Conservation (phyloP, 352 stramenopile species). For the Pythium brachiatum region DNA sequence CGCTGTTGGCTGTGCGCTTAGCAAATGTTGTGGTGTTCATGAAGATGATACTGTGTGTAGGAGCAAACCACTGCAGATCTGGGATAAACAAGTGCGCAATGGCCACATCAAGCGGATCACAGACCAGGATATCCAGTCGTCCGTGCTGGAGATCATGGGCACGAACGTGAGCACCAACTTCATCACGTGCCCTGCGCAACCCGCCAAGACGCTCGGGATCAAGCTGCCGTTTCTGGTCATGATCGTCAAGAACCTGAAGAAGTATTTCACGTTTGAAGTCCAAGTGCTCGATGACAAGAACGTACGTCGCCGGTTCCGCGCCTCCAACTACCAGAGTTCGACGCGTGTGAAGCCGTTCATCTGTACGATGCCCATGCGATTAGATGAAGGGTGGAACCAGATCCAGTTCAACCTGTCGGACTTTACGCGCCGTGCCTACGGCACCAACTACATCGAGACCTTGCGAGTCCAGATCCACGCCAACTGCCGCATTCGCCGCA, state of each 20-base stretch:
- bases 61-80: slow-evolving; percentile 98
- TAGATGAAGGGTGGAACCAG: slow-evolving; percentile 98
- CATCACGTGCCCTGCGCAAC: slow-evolving; percentile 94
- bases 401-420: slow-evolving; percentile 98
- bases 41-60: slow-evolving; percentile 29
- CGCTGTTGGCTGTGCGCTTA: no score
- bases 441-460: slow-evolving; percentile 98
- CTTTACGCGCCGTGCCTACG: slow-evolving; percentile 96
- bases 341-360: slow-evolving; percentile 98
- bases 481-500: slow-evolving; percentile 96
- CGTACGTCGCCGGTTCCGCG: slow-evolving; percentile 93
- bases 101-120: slow-evolving; percentile 98
- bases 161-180: slow-evolving; percentile 99
- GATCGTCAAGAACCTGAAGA: slow-evolving; percentile 99
- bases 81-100: slow-evolving; percentile 97
- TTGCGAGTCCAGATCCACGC: slow-evolving; percentile 97
- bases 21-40: not conserved
- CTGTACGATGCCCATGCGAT: slow-evolving; percentile 98
- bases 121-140: slow-evolving; percentile 97
- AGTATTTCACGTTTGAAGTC: slow-evolving; percentile 99
- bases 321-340: slow-evolving; percentile 97
- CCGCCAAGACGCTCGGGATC: slow-evolving; percentile 95
- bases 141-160: slow-evolving; percentile 97
- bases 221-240: slow-evolving; percentile 98
- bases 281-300: slow-evolving; percentile 99